Conservation (phyloP, 2,329 filamentous ascomycete genomes). For the Exophiala viscosa region DNA sequence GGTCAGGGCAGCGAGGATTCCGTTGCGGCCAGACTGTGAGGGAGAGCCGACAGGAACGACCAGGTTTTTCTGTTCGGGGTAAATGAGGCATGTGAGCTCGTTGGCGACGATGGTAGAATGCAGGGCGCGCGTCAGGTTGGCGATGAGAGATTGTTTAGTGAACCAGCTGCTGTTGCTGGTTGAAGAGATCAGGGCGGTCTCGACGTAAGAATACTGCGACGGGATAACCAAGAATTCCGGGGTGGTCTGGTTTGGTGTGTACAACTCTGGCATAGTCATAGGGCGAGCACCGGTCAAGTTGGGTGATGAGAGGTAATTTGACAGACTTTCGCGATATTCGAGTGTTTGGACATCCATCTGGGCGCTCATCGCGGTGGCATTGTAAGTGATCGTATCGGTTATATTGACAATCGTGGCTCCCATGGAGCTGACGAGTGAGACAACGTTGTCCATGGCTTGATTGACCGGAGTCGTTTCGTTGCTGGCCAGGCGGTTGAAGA, state of each 20-base stretch:
- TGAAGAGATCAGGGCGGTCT: conserved; percentile 50
- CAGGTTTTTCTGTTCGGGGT: conserved; percentile 63
- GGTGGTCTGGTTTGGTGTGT: conserved; percentile 37
- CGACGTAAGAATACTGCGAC: conserved; percentile 54
- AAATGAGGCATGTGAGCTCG: conserved; percentile 56
- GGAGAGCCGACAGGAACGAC: conserved; percentile 56
- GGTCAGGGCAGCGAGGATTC: conserved; percentile 53
- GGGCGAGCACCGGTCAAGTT: conserved; percentile 44
- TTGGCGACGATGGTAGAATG: conserved; percentile 49
- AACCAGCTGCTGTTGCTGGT: conserved; percentile 51
- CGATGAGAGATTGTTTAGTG: conserved; percentile 47
- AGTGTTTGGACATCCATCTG: conserved; percentile 58
- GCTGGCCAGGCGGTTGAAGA: conserved; percentile 53
- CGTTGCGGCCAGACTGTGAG: conserved; percentile 59
- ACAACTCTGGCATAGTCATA: conserved; percentile 15
- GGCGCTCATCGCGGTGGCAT: conserved; percentile 48
- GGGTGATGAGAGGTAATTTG: conserved; percentile 52
- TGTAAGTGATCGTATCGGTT: conserved; percentile 45
- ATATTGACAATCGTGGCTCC: conserved; percentile 53
- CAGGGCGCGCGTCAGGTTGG: conserved; percentile 51
- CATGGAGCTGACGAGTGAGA: conserved; percentile 44
- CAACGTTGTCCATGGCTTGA: conserved; percentile 47
- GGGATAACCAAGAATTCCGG: conserved; percentile 57
- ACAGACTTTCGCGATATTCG: conserved; percentile 56
- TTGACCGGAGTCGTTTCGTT: conserved; percentile 58